Base-by-base conservation (phyloP, 2,329 filamentous ascomycete species). In the Fusarium sp. region DNA sequence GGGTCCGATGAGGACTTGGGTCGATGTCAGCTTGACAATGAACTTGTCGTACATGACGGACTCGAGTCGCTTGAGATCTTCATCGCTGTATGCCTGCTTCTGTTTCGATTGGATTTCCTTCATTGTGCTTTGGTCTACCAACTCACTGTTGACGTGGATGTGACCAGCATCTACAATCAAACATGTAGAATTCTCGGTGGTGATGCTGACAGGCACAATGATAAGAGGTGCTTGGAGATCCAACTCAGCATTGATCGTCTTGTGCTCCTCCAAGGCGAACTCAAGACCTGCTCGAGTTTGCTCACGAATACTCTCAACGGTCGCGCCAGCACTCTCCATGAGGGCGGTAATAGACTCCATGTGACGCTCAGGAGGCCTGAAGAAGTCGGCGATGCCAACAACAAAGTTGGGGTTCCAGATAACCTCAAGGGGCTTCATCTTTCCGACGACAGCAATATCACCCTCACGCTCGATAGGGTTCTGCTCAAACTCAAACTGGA, bases 21-120 rank as follows among this genome's bases (percentile, higher is more conserved):
- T 99, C 1, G 96, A 97, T 26, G 97, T 93, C 35, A 99, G 87
- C 79, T 97, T 97, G 76, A 99, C 90, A 47, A 94, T 86, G 81
- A 99, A 99, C 63, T 95, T 96, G 86, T 99, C 96, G 80, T 99
- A 99, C 93, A 99, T 97, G 77, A 98, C 87, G 22, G 93, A 93
- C 81, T 98, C 95, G 8, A 99, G 89, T 51, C 92, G 90, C 81
- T 93, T 92, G 81, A 94, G 94, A 79, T 99, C 97, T 69, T 96
- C 92, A 20, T 97, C 94, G 12, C 92, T 96, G 79, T 97, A 98
- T 32, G 93, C 87, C 64, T 95, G 92, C 62, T 91, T 93, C 79
- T 98, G 94, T 80, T 98, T 99, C 26, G 92, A 91, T 79, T 98
- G 95, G 6, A 99, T 91, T 67, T 98, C 92, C 75, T 92, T 92